Conservation (phyloP, 2,329 filamentous ascomycete genomes). For the Paraconiothyrium brasiliense region DNA sequence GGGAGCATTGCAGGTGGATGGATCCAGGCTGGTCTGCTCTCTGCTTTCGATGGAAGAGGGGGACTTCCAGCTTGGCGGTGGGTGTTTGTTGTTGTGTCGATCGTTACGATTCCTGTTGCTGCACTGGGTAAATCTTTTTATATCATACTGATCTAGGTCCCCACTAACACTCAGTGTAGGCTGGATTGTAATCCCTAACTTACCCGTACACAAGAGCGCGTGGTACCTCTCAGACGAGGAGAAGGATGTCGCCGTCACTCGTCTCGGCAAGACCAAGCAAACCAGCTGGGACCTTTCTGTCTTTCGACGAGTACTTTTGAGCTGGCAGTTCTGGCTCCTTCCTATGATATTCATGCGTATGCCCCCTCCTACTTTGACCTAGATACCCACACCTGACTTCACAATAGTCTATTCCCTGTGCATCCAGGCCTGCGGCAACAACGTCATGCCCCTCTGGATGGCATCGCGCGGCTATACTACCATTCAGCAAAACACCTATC, state of each 20-base stretch:
- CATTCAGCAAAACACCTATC: constrained; percentile 9
- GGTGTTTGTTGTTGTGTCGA: constrained; percentile 6
- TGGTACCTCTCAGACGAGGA: constrained; percentile 9
- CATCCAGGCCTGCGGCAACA: constrained; percentile 10
- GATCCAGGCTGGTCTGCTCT: constrained; percentile 4
- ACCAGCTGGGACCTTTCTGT: constrained; percentile 8
- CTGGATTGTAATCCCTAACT: constrained; percentile 4
- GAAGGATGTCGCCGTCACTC: constrained; percentile 4
- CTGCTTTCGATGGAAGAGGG: constrained; percentile 5
- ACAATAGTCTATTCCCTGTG: constrained; percentile 8
- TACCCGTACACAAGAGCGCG: constrained; percentile 2
- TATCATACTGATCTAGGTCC: background rate
- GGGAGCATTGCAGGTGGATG: constrained; percentile 8
- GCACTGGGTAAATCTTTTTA: background rate
- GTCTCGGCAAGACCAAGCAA: constrained; percentile 5
- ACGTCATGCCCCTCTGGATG: constrained; percentile 12
- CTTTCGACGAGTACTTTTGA: constrained; percentile 8
- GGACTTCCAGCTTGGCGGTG: constrained; percentile 8
- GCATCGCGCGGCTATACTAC: constrained; percentile 2
- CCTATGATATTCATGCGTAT: constrained; percentile 11
- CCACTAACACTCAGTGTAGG: background rate
- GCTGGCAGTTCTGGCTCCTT: constrained; percentile 9
- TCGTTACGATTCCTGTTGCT: constrained; percentile 9
- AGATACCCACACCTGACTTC: background rate
- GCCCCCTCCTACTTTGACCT: background rate